A percentile compares a stretch with the other conserved stretches of the same genome.
These are phyloP conservation scores for Penicillium sp. DNA, from an alignment of 2,329 filamentous ascomycete genomes.

Conservation along the genomic window DNA sequence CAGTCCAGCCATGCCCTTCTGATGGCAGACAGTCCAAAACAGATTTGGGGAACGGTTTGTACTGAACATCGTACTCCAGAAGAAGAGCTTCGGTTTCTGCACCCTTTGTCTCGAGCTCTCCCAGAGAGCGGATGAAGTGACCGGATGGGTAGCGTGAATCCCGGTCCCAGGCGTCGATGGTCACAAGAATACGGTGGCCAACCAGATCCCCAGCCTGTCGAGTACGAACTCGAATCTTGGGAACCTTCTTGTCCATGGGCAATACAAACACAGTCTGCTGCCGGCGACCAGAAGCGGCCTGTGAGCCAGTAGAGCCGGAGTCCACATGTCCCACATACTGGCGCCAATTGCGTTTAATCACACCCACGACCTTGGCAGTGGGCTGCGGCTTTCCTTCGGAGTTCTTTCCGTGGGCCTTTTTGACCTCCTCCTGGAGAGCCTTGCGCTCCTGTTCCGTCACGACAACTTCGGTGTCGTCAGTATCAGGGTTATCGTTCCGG, in stretches of 20 bases:
- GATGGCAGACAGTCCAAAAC: constrained; percentile 88
- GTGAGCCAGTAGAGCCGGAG: constrained; percentile 73
- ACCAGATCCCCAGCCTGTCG: constrained; percentile 84
- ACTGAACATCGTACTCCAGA: constrained; percentile 95
- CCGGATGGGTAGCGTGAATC: constrained; percentile 90
- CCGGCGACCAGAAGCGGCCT: constrained; percentile 72
- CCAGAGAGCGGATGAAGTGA: constrained; percentile 89
- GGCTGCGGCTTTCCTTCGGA: constrained; percentile 80
- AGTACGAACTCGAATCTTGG: constrained; percentile 91
- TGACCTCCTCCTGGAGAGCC: constrained; percentile 88
- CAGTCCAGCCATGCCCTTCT: constrained; percentile 92
- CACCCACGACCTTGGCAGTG: constrained; percentile 85
- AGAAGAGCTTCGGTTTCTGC: constrained; percentile 94
- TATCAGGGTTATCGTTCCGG: constrained; percentile 89
- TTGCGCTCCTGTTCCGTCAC: constrained; percentile 84
- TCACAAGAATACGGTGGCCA: constrained; percentile 87
- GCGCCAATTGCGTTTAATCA: constrained; percentile 94
- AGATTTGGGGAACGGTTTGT: constrained; percentile 92
- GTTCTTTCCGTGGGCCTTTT: constrained; percentile 73
- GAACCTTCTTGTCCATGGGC: constrained; percentile 97
- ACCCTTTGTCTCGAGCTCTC: constrained; percentile 93
- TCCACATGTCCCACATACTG: constrained; percentile 98
- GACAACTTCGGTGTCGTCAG: constrained; percentile 70
- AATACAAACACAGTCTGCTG: constrained; percentile 93
- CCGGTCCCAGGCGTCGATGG: constrained; percentile 92